phyloP scores from a whole-genome alignment of 2,329 filamentous ascomycete genomes.

The Daldinia sp. region DNA sequence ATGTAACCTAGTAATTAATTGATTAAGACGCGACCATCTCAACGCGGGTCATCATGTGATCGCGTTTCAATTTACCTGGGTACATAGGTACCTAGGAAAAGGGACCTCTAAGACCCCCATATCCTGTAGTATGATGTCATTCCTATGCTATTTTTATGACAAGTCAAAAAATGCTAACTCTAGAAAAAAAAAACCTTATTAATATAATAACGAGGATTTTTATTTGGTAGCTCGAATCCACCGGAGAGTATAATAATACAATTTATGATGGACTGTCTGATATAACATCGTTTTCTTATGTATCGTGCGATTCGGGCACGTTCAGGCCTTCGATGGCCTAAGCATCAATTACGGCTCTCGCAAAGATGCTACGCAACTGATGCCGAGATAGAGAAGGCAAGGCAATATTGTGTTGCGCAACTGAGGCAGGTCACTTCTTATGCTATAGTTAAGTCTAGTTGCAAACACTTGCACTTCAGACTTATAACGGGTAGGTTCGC shows the following conservation, averaged over 20 bases:
- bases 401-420: constrained; percentile 63
- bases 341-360: constrained; percentile 19
- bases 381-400: constrained; percentile 60
- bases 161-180: not conserved
- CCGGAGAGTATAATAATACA: not conserved
- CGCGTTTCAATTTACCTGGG: constrained; percentile 38
- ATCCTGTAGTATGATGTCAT: constrained; percentile 33
- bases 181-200: not conserved
- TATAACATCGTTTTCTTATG: constrained; percentile 36
- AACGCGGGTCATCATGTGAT: constrained; percentile 52
- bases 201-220: not conserved
- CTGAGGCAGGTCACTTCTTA: constrained; percentile 53
- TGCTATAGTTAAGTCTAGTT: too few species aligned
- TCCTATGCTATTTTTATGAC: constrained; percentile 20
- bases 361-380: constrained; percentile 57
- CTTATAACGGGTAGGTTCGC: too few species aligned
- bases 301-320: constrained; percentile 38
- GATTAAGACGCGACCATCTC: constrained; percentile 39
- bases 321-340: constrained; percentile 39
- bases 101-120: not conserved
- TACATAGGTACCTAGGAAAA: not conserved
- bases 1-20: constrained; percentile 32
- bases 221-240: not conserved
- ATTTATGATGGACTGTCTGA: constrained; percentile 8
- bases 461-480: too few species aligned